Evolutionary conservation across 2,329 filamentous ascomycete species (phyloP).

Genomic region (Colletotrichum navitas): DNA sequence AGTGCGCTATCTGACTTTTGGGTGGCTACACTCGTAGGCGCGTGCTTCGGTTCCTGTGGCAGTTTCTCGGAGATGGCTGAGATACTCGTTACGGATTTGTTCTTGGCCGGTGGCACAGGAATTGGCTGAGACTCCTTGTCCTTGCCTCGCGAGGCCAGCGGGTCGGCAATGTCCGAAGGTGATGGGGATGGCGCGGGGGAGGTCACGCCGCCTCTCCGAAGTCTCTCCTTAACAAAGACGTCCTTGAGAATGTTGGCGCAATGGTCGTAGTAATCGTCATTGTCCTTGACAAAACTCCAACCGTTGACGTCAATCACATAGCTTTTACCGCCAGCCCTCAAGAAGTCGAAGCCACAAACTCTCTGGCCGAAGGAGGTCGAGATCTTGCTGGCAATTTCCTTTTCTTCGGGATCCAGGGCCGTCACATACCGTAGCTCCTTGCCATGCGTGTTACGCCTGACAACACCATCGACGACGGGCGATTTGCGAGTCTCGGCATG

Average conservation of each 20-base stretch:
- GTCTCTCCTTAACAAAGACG: constrained; percentile 86
- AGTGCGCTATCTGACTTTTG: constrained; percentile 50
- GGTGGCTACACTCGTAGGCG: constrained; percentile 45
- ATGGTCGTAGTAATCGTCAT: constrained; percentile 97
- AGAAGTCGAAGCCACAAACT: constrained; percentile 94
- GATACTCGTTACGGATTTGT: constrained; percentile 32
- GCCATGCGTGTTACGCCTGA: constrained; percentile 94
- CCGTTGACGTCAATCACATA: constrained; percentile 99
- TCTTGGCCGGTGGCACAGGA: constrained; percentile 31
- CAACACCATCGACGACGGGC: constrained; percentile 94
- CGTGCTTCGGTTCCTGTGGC: constrained; percentile 38
- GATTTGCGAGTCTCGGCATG: constrained; percentile 98
- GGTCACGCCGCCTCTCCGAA: constrained; percentile 72
- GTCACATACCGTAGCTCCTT: constrained; percentile 98
- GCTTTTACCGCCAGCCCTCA: constrained; percentile 89
- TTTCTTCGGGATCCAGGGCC: constrained; percentile 82
- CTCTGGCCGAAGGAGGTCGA: constrained; percentile 92
- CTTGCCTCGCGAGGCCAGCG: constrained; percentile 51
- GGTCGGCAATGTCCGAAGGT: constrained; percentile 55
- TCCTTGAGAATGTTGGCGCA: constrained; percentile 87
- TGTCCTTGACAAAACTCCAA: constrained; percentile 99
- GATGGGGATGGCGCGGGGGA: constrained; percentile 65
- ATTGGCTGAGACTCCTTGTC: constrained; percentile 54
- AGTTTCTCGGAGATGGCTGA: constrained; percentile 33
- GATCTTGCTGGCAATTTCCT: constrained; percentile 88